Conservation (phyloP, 2,329 filamentous ascomycete genomes). For the Purpureocillium takamizusanense region DNA sequence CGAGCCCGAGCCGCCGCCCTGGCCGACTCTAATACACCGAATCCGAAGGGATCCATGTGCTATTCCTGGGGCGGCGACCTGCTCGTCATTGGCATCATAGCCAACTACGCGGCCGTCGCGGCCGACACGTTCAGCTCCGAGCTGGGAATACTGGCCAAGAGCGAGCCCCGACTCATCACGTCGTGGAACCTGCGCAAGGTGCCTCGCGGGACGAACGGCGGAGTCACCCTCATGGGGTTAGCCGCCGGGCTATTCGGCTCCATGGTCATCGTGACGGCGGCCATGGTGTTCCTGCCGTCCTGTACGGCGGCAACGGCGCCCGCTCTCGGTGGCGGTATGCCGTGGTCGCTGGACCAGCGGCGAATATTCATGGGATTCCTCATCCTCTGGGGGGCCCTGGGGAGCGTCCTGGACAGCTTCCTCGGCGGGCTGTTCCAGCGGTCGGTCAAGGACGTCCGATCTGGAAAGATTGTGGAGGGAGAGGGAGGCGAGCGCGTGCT, state of each 20-base stretch:
- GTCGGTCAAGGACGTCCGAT: slow-evolving; percentile 74
- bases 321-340: slow-evolving; percentile 30
- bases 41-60: slow-evolving; percentile 37
- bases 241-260: slow-evolving; percentile 66
- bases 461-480: slow-evolving; percentile 84
- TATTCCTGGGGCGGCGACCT: slow-evolving; percentile 54
- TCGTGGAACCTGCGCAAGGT: slow-evolving; percentile 68
- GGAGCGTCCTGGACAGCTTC: slow-evolving; percentile 79
- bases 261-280: slow-evolving; percentile 56
- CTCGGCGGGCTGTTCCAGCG: slow-evolving; percentile 79
- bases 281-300: slow-evolving; percentile 60
- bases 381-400: slow-evolving; percentile 64
- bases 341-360: slow-evolving; percentile 40
- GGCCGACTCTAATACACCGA: slow-evolving; percentile 17
- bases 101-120: slow-evolving; percentile 84
- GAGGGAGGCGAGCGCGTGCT: slow-evolving; percentile 58
- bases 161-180: slow-evolving; percentile 75
- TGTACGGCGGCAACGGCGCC: slow-evolving; percentile 39
- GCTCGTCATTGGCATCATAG: slow-evolving; percentile 56
- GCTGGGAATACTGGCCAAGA: slow-evolving; percentile 77
- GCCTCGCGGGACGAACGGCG: slow-evolving; percentile 87
- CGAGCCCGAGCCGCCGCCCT: slow-evolving; percentile 33
- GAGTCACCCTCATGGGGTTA: slow-evolving; percentile 70
- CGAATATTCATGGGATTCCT: slow-evolving; percentile 45
- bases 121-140: slow-evolving; percentile 95